Base-by-base conservation (phyloP, 768 basidiomycete species). In the Aureoboletus auriporus region DNA sequence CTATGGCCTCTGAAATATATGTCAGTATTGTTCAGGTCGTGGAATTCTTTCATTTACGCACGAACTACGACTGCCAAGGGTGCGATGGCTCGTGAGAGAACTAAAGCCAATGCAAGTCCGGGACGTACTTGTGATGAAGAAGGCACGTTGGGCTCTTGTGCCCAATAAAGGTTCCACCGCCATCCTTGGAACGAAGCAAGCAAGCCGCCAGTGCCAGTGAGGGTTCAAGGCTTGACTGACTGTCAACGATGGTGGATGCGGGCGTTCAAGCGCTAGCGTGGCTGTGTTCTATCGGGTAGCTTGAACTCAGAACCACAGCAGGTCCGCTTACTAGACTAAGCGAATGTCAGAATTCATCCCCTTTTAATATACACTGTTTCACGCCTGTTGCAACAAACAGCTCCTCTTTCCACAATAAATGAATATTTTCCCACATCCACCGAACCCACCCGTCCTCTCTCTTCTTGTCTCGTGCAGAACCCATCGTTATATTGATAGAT, bases 141-240 rank as follows among this genome's bases (percentile, higher is more conserved):
- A 91, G 34, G 77, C 78, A 53, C 74, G 73, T 59, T 91, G 89
- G 20, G 89, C 80, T 51, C 78, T 74, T 12, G 89, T 89, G 16
- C 80, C 80, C 45, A 92, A 68, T 43, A 92, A 75, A 20, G 79
- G 78, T 71, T 87, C 84, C 39, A 82, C 73, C 44, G 82, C 78
- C 88, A 89, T 91, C 54, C 52, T 66, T 23, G 20, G 39, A 38
- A 58, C 38, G 29, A 42, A 42, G 28, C n/a, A 42, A 52, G 41
- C 27, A 52, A 59, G 46, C 58, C 52, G 20, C 20, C 20, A 23
- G 20, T 23, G 20, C 20, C 20, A 23, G 20, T 55, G 45, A 10
- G 42, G 12, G 30, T 7, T 47, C 30, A 46, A 47, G 46, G 30
- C 51, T 52, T 53, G 42, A 45, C 44, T 51, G 37, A 23, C 20